Evolutionary conservation across 768 basidiomycete genomes (phyloP).

Genomic region (Mycena indigotica): DNA sequence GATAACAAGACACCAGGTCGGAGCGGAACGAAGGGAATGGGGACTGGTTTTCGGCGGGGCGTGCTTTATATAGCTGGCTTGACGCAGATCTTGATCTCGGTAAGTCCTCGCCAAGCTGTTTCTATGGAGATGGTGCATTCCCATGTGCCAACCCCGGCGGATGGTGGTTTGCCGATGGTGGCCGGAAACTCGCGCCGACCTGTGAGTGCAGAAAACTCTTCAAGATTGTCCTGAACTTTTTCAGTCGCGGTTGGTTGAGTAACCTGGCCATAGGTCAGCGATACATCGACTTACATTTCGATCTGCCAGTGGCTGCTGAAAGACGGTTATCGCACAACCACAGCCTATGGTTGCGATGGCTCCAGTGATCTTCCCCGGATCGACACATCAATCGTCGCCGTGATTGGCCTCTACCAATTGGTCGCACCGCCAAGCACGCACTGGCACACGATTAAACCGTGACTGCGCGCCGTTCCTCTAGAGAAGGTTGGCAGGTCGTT

Average conservation of each 20-base stretch:
- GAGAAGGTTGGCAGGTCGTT: neutral
- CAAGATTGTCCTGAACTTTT: too few relatives aligned
- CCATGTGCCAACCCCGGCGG: too few relatives aligned
- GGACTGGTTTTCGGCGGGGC: neutral
- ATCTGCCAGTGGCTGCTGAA: too few relatives aligned
- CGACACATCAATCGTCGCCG: neutral
- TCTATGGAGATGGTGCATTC: neutral
- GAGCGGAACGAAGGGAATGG: constrained; percentile 23
- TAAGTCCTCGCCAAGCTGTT: neutral
- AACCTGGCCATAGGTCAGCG: too few relatives aligned
- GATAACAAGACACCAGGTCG: constrained; percentile 25
- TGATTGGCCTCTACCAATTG: neutral
- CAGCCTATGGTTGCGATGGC: neutral
- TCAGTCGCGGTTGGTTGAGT: too few relatives aligned
- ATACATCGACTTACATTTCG: too few relatives aligned
- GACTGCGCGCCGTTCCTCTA: neutral
- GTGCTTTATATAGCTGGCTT: constrained; percentile 3
- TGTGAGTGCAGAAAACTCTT: too few relatives aligned
- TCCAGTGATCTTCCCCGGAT: neutral
- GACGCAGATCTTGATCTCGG: neutral
- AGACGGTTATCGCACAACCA: too few relatives aligned
- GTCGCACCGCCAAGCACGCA: neutral
- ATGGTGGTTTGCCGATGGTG: too few relatives aligned
- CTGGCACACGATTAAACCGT: too few relatives aligned
- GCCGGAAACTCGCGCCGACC: too few relatives aligned